phyloP scores from a whole-genome alignment of 768 basidiomycete genomes.

The Suillus plorans region DNA sequence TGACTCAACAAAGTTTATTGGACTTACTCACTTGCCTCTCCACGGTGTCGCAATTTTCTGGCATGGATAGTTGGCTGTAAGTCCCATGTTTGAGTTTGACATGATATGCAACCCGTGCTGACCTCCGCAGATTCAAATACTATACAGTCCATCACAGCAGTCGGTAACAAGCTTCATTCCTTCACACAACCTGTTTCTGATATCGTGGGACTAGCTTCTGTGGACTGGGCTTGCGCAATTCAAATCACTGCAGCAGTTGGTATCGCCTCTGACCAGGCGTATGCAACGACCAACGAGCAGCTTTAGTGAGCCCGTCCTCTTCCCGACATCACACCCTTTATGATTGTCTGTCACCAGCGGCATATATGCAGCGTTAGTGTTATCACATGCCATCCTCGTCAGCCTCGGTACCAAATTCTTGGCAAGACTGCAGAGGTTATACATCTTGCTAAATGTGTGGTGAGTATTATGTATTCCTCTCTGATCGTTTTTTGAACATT shows the following conservation, averaged over 20 bases:
- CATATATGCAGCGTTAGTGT: constrained; percentile 57
- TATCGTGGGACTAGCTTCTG: neutral
- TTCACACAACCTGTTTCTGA: neutral
- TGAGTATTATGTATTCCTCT: constrained; percentile 13
- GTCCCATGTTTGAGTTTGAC: constrained; percentile 13
- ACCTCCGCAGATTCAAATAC: neutral
- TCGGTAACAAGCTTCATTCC: constrained; percentile 1
- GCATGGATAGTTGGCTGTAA: constrained; percentile 44
- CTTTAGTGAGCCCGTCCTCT: constrained; percentile 41
- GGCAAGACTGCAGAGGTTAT: constrained; percentile 60
- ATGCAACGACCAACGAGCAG: constrained; percentile 44
- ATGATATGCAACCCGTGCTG: neutral
- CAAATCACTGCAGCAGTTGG: constrained; percentile 17
- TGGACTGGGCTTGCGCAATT: neutral
- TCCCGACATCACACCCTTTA: constrained; percentile 40
- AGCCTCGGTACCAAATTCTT: constrained; percentile 60
- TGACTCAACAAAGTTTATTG: neutral
- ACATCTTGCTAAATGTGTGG: constrained; percentile 39
- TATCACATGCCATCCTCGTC: constrained; percentile 61
- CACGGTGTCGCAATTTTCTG: neutral
- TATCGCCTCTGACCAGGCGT: constrained; percentile 40
- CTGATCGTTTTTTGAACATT: neutral
- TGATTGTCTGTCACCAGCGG: constrained; percentile 39
- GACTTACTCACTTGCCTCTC: neutral
- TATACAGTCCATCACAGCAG: constrained; percentile 40